A percentile compares a stretch with the other conserved stretches of the same genome.
Evolutionary conservation across 371 early-diverging fungal genomes (phyloP).

Genomic region (Coemansia sp.): DNA sequence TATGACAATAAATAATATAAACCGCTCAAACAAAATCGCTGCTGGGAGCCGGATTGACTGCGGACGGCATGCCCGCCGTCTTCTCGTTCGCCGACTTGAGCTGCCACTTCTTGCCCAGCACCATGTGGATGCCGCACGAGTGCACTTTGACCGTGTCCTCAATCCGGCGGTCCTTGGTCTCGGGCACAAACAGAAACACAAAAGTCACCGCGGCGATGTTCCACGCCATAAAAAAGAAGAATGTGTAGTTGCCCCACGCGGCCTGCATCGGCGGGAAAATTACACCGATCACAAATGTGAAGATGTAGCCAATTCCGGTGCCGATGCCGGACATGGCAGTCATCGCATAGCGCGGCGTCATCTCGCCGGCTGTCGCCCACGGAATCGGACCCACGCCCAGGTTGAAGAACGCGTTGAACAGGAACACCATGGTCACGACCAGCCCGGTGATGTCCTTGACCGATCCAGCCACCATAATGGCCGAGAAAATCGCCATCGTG

Average conservation of each 20-base stretch:
- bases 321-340: conserved; percentile 65
- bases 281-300: conserved; percentile 69
- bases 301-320: conserved; percentile 67
- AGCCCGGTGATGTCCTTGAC: conserved; percentile 55
- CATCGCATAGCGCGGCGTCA: conserved; percentile 69
- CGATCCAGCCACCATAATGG: conserved; percentile 61
- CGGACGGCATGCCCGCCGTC: neutral
- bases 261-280: conserved; percentile 65
- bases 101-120: conserved; percentile 49
- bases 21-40: conserved; percentile 1
- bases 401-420: conserved; percentile 79
- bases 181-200: conserved; percentile 70
- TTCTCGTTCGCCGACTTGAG: conserved; percentile 22
- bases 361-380: conserved; percentile 69
- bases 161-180: conserved; percentile 70
- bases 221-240: conserved; percentile 67
- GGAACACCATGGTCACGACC: conserved; percentile 67
- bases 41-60: neutral
- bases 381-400: conserved; percentile 84
- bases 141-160: conserved; percentile 48
- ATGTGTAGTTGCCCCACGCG: conserved; percentile 66
- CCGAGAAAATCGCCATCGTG: conserved; percentile 61
- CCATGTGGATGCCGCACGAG: conserved; percentile 46
- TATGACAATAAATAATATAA: neutral
- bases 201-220: conserved; percentile 57